Percentiles rank a stretch among this genome's conserved stretches.
phyloP scores from a whole-genome alignment of 805 yeast genomes.

The Kodamaea jinghongensis region DNA sequence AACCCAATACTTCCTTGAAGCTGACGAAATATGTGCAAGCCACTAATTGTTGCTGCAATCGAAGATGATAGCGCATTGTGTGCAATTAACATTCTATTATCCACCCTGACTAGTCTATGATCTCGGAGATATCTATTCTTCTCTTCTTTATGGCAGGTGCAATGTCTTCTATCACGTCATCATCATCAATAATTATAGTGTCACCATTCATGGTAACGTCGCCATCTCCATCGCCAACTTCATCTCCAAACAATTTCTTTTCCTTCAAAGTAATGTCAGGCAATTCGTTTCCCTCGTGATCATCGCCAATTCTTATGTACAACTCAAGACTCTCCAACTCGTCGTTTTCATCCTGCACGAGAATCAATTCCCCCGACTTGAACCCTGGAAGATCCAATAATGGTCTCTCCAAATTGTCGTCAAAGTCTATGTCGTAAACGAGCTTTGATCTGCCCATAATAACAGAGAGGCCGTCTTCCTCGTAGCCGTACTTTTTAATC shows the following conservation, averaged over 20 bases:
- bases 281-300: conserved; percentile 5
- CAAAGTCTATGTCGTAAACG: conserved; percentile 83
- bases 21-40: too few species aligned
- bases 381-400: conserved; percentile 54
- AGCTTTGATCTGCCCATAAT: conserved; percentile 59
- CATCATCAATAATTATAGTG: conserved; percentile 10
- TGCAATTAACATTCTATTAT: not conserved
- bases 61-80: not conserved
- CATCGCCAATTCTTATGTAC: conserved; percentile 35
- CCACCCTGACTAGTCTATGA: too few species aligned
- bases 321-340: conserved; percentile 60
- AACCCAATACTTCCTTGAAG: too few species aligned
- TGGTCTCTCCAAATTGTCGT: conserved; percentile 59
- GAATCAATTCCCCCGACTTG: conserved; percentile 56
- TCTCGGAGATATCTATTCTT: conserved; percentile 6
- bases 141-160: conserved; percentile 14
- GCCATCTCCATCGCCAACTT: conserved; percentile 2
- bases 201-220: conserved; percentile 3
- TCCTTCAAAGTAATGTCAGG: conserved; percentile 19
- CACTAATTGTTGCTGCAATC: too few species aligned
- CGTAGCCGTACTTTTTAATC: conserved; percentile 48
- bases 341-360: conserved; percentile 81
- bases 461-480: conserved; percentile 50
- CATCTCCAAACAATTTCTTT: conserved; percentile 7
- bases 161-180: conserved; percentile 10